Conservation (phyloP, 2,329 filamentous ascomycete species). For the Colletotrichum incanum region DNA sequence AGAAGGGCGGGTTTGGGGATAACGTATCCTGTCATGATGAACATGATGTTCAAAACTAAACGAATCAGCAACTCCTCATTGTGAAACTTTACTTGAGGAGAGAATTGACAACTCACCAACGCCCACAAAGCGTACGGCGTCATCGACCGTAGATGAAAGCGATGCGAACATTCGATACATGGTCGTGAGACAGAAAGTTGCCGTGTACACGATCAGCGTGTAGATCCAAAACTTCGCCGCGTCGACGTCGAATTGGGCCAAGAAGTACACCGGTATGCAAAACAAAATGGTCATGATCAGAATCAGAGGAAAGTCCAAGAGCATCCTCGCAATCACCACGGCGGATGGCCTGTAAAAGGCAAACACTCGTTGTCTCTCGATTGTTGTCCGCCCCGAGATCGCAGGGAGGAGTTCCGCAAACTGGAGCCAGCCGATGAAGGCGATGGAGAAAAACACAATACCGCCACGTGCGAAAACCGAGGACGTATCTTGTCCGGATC, state of each 20-base stretch:
- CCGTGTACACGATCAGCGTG: conserved; percentile 36
- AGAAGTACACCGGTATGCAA: conserved; percentile 36
- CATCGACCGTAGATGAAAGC: conserved; percentile 72
- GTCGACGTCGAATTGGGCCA: conserved; percentile 37
- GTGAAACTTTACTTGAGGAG: accelerated
- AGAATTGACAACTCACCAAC: conserved; percentile 28
- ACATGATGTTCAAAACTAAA: conserved; percentile 69
- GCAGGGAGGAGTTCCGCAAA: conserved; percentile 40
- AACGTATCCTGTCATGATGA: conserved; percentile 79
- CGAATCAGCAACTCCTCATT: neutral
- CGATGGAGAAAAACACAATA: conserved; percentile 38
- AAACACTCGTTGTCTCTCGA: conserved; percentile 37
- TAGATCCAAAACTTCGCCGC: conserved; percentile 42
- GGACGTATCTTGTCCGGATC: conserved; percentile 61
- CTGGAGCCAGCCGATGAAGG: conserved; percentile 43
- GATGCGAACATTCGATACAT: conserved; percentile 62
- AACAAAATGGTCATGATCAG: conserved; percentile 39
- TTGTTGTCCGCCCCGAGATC: conserved; percentile 34
- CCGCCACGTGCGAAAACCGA: conserved; percentile 32
- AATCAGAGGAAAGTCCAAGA: conserved; percentile 36
- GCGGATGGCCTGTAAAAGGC: conserved; percentile 43
- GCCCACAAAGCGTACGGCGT: conserved; percentile 66
- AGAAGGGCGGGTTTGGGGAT: conserved; percentile 71
- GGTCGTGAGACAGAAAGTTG: conserved; percentile 39
- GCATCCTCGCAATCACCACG: conserved; percentile 31